Conservation (phyloP, 306 rosid genomes). For the Cercis canadensis region DNA sequence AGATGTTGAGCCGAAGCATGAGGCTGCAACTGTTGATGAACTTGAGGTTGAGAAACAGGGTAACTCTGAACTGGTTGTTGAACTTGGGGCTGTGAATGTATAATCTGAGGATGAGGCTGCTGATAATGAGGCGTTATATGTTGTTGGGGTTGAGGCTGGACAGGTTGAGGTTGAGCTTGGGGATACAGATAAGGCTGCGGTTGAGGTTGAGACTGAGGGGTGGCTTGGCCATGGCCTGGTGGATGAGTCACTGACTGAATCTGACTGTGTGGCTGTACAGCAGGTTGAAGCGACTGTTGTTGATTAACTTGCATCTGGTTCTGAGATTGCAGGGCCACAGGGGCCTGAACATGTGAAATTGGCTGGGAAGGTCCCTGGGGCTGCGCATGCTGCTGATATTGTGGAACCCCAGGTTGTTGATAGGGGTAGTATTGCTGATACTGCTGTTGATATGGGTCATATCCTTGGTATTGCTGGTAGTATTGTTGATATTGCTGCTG, state of each 20-base stretch:
- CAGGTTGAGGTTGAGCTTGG: conserved; percentile 52
- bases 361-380: conserved; percentile 47
- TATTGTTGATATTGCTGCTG: conserved; percentile 92
- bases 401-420: conserved; percentile 71
- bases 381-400: conserved; percentile 59
- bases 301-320: conserved; percentile 67
- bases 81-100: conserved; percentile 56
- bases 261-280: conserved; percentile 62
- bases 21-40: conserved; percentile 61
- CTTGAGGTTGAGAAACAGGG: conserved; percentile 62
- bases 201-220: conserved; percentile 46
- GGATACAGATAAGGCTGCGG: conserved; percentile 50
- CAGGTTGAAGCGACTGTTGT: conserved; percentile 64
- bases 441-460: conserved; percentile 88
- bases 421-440: conserved; percentile 88
- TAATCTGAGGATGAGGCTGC: conserved; percentile 72
- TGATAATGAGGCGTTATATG: conserved; percentile 65
- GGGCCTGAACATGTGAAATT: conserved; percentile 49
- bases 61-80: conserved; percentile 73
- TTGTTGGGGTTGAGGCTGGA: conserved; percentile 69
- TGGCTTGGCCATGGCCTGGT: conserved; percentile 56
- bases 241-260: conserved; percentile 55
- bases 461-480: conserved; percentile 92
- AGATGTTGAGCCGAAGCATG: conserved; percentile 61
- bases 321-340: conserved; percentile 55